A percentile compares a stretch with the other conserved stretches of the same genome.
Evolutionary conservation across 345 rosid genomes (phyloP).

Genomic region (Psidium guajava): DNA sequence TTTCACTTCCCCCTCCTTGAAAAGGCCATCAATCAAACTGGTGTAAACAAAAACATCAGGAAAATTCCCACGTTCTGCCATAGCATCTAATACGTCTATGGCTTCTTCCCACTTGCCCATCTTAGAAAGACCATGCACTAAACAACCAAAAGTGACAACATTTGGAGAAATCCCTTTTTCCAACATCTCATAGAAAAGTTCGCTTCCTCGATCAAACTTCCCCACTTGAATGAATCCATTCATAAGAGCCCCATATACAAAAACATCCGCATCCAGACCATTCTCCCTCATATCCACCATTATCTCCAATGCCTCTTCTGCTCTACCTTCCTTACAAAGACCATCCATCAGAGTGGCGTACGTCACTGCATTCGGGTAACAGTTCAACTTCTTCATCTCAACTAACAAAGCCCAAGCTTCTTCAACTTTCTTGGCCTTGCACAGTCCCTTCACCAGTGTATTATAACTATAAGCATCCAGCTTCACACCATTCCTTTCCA

Average conservation of each 20-base stretch:
- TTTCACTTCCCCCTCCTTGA: slow-evolving; percentile 28
- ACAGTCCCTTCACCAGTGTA: slow-evolving; percentile 37
- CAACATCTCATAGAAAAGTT: slow-evolving; percentile 39
- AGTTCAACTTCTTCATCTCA: slow-evolving; percentile 31
- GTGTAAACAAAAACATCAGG: slow-evolving; percentile 45
- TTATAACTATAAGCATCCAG: slow-evolving; percentile 42
- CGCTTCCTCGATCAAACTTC: slow-evolving; percentile 21
- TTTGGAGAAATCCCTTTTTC: slow-evolving; percentile 27
- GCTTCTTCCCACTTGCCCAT: slow-evolving; percentile 42
- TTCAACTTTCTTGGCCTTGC: slow-evolving; percentile 25
- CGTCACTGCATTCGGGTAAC: slow-evolving; percentile 27
- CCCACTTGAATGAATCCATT: slow-evolving; percentile 19
- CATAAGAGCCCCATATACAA: slow-evolving; percentile 26
- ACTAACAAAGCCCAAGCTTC: slow-evolving; percentile 23
- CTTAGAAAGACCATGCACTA: slow-evolving; percentile 38
- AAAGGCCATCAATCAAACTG: slow-evolving; percentile 41
- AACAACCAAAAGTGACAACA: slow-evolving; percentile 24
- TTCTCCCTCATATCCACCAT: slow-evolving; percentile 28
- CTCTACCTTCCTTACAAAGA: slow-evolving; percentile 41
- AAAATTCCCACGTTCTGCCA: slow-evolving; percentile 35
- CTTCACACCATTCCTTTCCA: slow-evolving; percentile 17
- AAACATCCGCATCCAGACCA: slow-evolving; percentile 34
- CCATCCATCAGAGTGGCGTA: slow-evolving; percentile 44
- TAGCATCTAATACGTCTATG: slow-evolving; percentile 13
- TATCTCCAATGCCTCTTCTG: slow-evolving; percentile 34